Evolutionary conservation across 257 asterid genomes (phyloP), one percentile per base, ranked within the genome.

Genomic region (Solanum etuberosum): DNA sequence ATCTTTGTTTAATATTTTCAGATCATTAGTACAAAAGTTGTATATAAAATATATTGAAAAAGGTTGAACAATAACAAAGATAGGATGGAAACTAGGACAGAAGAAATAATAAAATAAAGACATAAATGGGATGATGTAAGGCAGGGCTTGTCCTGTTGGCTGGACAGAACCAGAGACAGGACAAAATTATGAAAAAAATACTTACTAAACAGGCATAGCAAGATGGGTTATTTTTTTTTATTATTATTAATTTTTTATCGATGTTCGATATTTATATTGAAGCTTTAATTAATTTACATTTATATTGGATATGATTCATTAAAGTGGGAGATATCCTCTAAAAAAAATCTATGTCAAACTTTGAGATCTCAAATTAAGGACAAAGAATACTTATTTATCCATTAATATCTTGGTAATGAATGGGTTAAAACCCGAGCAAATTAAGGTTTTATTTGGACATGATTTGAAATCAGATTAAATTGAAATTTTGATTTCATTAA

Each of bases 231-330:
- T 6, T 38, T 2, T 38, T 4, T 18, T 18, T 48, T 14, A 14
- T 15, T 0, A 14, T 15, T 0, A 18, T 51, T 20, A 46, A 54
- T 54, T 21, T 20, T 2, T 21, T 0, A 0, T 3, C 6, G 2
- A 59, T 1, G 15, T 5, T 61, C 5, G 8, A 25, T 63, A 25
- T 63, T 63, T 63, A 11, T 25, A 63, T 25, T 63, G 0, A 1
- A 25, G 7, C 31, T 63, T 25, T 7, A 9, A 4, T 59, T 21
- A 23, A 23, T 21, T 3, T 23, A 25, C n/a, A 59, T 59, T 1
- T 1, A 9, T 23, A 3, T 21, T 21, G 68, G 10, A 3, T 61
- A 9, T 61, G 31, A 10, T 10, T 2, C 70, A n/a, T 5, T 61
- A n/a, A 59, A 51, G 51, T 5, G 16, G 10, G 15, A 43, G 12